Evolutionary conservation across 441 rosid species (phyloP), one percentile per base, ranked within the genome.

Genomic region (Arabidopsis lyrata): DNA sequence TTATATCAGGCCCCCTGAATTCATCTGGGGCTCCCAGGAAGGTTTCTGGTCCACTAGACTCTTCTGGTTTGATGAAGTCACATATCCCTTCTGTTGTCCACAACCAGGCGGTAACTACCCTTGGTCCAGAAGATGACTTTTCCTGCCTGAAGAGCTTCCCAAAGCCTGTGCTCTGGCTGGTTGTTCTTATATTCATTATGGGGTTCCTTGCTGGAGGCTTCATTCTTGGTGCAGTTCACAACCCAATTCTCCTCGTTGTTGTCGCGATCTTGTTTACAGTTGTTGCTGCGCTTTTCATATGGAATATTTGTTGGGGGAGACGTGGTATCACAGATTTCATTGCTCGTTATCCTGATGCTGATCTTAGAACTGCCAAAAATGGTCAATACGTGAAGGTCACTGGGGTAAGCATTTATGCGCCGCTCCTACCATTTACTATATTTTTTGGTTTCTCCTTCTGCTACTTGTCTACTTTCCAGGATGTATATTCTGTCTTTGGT

Each of bases 181-280:
- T 96, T 72, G 85, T 90, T 75, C 93, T 96, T 45, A 92, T 96
- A 36, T 96, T 93, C 58, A 81, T 93, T 58, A 96, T 93, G 99
- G 98, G 99, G 50, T 96, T 93, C 86, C 92, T 96, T 47, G 98
- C 97, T 11, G 99, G 99, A 66, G 99, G 99, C 45, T 93, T 96
- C 83, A 96, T 96, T 78, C 97, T 91, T 60, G 99, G 94, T 60
- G 98, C 98, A 54, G 99, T 96, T 69, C 99, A 87, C 77, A 96
- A 87, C 84, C 86, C 98, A 70, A 81, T 91, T 83, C 99, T 96
- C 66, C 97, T 96, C 58, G 82, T 96, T 12, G 92, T 93, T 62
- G 98, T 96, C 8, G 90, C 88, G 59, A 81, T 91, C 72, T 94
- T 96, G 69, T 96, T 93, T 71, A 86, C 83, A 65, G 82, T 88